These are phyloP conservation scores for Lodderomyces oxycetoniae DNA, from an alignment of 1,139 yeast genomes.

Conservation along the genomic window DNA sequence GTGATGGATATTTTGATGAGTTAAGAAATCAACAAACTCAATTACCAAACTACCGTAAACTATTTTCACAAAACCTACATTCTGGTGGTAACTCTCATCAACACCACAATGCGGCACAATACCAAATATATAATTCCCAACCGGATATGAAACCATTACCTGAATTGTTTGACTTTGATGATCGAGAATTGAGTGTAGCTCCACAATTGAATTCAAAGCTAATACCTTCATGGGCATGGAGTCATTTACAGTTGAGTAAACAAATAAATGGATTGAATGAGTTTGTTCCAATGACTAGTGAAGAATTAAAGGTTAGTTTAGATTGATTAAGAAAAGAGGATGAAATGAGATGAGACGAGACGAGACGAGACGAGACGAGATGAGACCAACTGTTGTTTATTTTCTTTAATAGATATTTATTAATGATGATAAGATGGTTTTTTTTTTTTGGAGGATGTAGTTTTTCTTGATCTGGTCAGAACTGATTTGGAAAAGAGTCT, in stretches of 20 bases:
- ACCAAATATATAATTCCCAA: constrained; percentile 35
- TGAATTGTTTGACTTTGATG: constrained; percentile 47
- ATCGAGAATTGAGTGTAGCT: constrained; percentile 41
- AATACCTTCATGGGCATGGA: constrained; percentile 38
- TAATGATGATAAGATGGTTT: too few species aligned
- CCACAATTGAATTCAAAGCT: constrained; percentile 32
- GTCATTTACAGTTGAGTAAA: constrained; percentile 25
- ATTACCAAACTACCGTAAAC: constrained; percentile 51
- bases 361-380: too few species aligned
- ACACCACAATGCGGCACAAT: constrained; percentile 27
- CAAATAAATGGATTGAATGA: constrained; percentile 23
- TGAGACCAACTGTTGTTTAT: too few species aligned
- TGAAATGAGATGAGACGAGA: too few species aligned
- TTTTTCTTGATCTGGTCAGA: too few species aligned
- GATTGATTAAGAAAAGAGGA: too few species aligned
- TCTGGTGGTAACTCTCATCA: constrained; percentile 8
- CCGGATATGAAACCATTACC: constrained; percentile 44
- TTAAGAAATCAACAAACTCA: constrained; percentile 52
- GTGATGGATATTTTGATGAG: constrained; percentile 74
- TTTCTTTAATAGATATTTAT: too few species aligned
- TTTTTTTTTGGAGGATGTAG: too few species aligned
- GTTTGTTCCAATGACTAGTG: constrained; percentile 33
- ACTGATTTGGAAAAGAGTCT: too few species aligned
- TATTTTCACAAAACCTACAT: constrained; percentile 38
- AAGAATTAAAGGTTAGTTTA: constrained; percentile 34